These are phyloP conservation scores for Ceratobasidium sp. DNA, from an alignment of 1,284 basidiomycete genomes.

Conservation along the genomic window DNA sequence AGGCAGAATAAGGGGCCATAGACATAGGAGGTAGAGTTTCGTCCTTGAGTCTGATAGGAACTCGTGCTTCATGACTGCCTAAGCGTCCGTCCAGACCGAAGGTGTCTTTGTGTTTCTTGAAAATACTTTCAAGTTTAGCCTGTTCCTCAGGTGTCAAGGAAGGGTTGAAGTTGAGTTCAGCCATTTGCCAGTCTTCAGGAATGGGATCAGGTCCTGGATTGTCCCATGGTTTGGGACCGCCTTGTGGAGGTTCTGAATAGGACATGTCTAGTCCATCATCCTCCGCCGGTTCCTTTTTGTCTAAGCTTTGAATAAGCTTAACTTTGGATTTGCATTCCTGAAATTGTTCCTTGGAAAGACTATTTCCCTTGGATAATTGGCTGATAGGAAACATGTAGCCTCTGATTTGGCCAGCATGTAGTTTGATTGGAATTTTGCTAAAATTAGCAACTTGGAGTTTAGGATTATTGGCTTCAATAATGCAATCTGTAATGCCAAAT, in stretches of 20 bases:
- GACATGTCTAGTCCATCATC: no score
- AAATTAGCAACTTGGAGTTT: conserved; percentile 53
- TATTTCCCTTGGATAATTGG: no score
- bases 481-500: conserved; percentile 50
- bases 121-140: conserved; percentile 35
- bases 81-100: conserved; percentile 56
- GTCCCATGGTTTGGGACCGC: no score
- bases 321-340: no score
- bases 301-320: no score
- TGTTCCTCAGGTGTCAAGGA: conserved; percentile 21
- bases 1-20: conserved; percentile 53
- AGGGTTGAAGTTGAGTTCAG: no score
- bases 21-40: conserved; percentile 50
- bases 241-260: no score
- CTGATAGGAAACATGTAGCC: no score
- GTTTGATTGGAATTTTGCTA: conserved; percentile 19
- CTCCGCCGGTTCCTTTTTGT: no score
- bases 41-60: conserved; percentile 47
- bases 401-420: conserved; percentile 43
- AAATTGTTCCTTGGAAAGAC: no score
- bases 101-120: conserved; percentile 39
- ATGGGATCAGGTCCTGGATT: no score
- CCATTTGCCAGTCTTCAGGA: no score
- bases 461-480: conserved; percentile 49
- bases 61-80: conserved; percentile 50